Evolutionary conservation across 768 basidiomycete genomes (phyloP).

Genomic region (Suillus discolor): DNA sequence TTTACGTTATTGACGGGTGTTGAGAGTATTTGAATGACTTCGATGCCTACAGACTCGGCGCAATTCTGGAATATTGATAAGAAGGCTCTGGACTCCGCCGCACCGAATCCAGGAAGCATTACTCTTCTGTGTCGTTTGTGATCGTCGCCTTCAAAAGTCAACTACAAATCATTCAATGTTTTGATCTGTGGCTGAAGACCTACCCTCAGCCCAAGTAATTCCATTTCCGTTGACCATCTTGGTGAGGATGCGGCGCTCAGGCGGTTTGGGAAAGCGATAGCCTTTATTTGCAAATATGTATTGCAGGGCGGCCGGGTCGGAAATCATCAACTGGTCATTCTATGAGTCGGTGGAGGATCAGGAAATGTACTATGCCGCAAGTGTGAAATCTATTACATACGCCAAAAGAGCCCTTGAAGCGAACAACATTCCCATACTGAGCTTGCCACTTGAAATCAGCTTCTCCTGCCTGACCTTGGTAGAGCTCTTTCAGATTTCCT

Average conservation of each 20-base stretch:
- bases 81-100: conserved; percentile 51
- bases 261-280: conserved; percentile 44
- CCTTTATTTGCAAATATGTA: conserved; percentile 44
- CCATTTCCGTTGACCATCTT: conserved; percentile 33
- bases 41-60: conserved; percentile 24
- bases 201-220: conserved; percentile 45
- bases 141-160: conserved; percentile 31
- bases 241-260: conserved; percentile 23
- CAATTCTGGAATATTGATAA: conserved; percentile 49
- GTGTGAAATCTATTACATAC: conserved; percentile 15
- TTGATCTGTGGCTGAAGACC: conserved; percentile 12
- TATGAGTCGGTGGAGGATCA: conserved; percentile 19
- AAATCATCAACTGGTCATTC: conserved; percentile 47
- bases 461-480: conserved; percentile 27
- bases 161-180: not conserved
- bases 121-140: conserved; percentile 58
- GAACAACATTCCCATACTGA: conserved; percentile 31
- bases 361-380: conserved; percentile 8
- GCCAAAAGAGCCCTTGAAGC: conserved; percentile 30
- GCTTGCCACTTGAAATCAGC: conserved; percentile 33
- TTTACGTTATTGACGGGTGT: not conserved
- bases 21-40: not conserved
- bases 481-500: conserved; percentile 34
- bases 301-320: conserved; percentile 49
- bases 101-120: conserved; percentile 59